These are phyloP conservation scores for Xylaria scruposa DNA, from an alignment of 495 filamentous ascomycete species.

Conservation along the genomic window DNA sequence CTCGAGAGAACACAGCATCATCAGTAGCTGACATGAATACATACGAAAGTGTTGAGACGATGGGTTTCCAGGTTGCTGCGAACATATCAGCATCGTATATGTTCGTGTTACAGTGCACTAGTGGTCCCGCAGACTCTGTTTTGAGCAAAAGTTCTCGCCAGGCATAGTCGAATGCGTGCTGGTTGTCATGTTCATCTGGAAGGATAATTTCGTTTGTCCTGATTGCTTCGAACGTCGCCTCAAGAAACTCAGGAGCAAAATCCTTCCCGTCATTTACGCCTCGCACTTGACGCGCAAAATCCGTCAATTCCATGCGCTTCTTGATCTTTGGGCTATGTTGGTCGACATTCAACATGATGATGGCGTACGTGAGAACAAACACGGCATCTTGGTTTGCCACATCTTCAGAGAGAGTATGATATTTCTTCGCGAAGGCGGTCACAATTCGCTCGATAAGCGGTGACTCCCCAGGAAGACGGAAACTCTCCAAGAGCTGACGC, in stretches of 20 bases:
- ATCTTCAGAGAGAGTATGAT: slow-evolving; percentile 77
- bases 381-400: slow-evolving; percentile 89
- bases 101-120: slow-evolving; percentile 87
- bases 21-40: slow-evolving; percentile 99
- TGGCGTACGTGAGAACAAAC: slow-evolving; percentile 90
- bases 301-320: slow-evolving; percentile 79
- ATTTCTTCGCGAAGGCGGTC: slow-evolving; percentile 83
- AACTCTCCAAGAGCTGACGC: slow-evolving; percentile 84
- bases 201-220: slow-evolving; percentile 93
- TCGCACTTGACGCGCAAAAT: slow-evolving; percentile 87
- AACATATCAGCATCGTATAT: slow-evolving; percentile 98
- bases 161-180: slow-evolving; percentile 93
- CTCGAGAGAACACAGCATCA: slow-evolving; percentile 92
- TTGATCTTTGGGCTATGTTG: slow-evolving; percentile 95
- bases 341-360: slow-evolving; percentile 95
- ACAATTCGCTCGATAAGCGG: slow-evolving; percentile 93
- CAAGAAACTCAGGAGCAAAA: slow-evolving; percentile 84
- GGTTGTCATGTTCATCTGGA: slow-evolving; percentile 95
- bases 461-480: slow-evolving; percentile 93
- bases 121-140: slow-evolving; percentile 72
- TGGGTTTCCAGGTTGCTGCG: slow-evolving; percentile 90
- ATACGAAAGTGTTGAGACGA: slow-evolving; percentile 93
- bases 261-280: slow-evolving; percentile 87
- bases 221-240: slow-evolving; percentile 90
- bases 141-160: slow-evolving; percentile 95